Evolutionary conservation across 2,329 filamentous ascomycete species (phyloP).

Genomic region (Kalmusia sp.): DNA sequence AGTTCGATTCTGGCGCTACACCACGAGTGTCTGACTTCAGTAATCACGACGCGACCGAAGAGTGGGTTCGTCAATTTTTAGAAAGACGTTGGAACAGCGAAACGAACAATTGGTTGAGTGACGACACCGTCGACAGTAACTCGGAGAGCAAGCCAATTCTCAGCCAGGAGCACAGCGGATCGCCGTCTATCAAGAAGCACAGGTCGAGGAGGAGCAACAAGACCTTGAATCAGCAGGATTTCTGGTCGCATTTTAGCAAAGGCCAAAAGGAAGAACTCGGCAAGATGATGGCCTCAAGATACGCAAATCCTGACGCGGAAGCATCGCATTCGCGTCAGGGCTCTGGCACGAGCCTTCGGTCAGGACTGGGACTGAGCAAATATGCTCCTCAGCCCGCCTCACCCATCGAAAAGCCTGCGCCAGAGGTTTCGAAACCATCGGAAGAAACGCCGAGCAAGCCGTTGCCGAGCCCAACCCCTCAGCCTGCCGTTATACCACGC

Average conservation of each 20-base stretch:
- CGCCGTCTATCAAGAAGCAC: slow-evolving; percentile 44
- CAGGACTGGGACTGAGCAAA: slow-evolving; percentile 22
- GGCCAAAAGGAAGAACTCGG: slow-evolving; percentile 46
- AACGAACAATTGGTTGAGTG: slow-evolving; percentile 82
- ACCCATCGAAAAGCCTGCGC: slow-evolving; percentile 23
- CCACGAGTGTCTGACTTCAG: slow-evolving; percentile 33
- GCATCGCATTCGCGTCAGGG: slow-evolving; percentile 42
- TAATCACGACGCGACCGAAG: slow-evolving; percentile 67
- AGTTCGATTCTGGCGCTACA: slow-evolving; percentile 28
- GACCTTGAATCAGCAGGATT: slow-evolving; percentile 58
- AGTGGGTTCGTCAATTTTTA: slow-evolving; percentile 88
- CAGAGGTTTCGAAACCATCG: slow-evolving; percentile 25
- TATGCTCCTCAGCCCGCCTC: slow-evolving; percentile 29
- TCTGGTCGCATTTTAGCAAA: slow-evolving; percentile 53
- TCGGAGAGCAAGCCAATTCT: slow-evolving; percentile 27
- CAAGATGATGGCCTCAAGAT: slow-evolving; percentile 51
- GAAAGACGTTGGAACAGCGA: slow-evolving; percentile 73
- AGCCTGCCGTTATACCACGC: slow-evolving; percentile 39
- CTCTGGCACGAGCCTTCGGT: slow-evolving; percentile 27
- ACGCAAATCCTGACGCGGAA: slow-evolving; percentile 43
- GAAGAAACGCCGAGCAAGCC: slow-evolving; percentile 28
- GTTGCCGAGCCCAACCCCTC: slow-evolving; percentile 20
- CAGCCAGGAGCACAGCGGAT: slow-evolving; percentile 9
- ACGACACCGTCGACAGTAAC: slow-evolving; percentile 72
- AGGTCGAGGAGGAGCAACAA: slow-evolving; percentile 53